phyloP scores from a whole-genome alignment of 306 rosid genomes.

The Astragalus membranaceus region DNA sequence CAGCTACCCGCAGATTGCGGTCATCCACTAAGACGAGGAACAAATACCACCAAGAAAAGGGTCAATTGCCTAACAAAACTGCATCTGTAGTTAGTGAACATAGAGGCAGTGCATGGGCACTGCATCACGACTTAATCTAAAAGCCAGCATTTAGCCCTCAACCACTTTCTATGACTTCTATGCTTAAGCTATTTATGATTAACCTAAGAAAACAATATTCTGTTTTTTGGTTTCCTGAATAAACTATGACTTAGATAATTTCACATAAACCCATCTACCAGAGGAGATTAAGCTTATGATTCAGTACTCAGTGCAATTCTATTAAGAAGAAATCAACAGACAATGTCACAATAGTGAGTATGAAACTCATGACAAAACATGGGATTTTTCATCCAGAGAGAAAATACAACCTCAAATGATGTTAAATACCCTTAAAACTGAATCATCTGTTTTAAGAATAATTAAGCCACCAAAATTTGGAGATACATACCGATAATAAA shows the following conservation, averaged over 20 bases:
- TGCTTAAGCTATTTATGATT: constrained; percentile 17
- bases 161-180: constrained; percentile 29
- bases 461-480: constrained; percentile 2
- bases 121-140: constrained; percentile 71
- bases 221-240: constrained; percentile 8
- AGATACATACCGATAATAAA: constrained; percentile 83
- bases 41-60: constrained; percentile 98
- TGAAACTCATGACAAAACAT: constrained; percentile 25
- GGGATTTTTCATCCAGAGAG: constrained; percentile 34
- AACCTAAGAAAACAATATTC: constrained; percentile 12
- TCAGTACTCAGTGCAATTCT: constrained; percentile 13
- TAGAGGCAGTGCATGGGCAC: constrained; percentile 90
- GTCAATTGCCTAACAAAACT: constrained; percentile 96
- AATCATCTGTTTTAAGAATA: constrained; percentile 8
- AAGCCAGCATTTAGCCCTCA: constrained; percentile 36
- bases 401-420: constrained; percentile 24
- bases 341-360: constrained; percentile 23
- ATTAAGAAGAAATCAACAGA: constrained; percentile 21
- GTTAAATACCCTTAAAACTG: constrained; percentile 10
- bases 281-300: constrained; percentile 13
- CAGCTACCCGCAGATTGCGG: constrained; percentile 99
- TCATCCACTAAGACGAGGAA: constrained; percentile 99
- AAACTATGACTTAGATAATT: constrained; percentile 19
- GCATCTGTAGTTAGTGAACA: constrained; percentile 92
- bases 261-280: constrained; percentile 12